Percentiles rank a stretch among this genome's conserved stretches.
phyloP scores from a whole-genome alignment of 805 yeast genomes.

The Diddensiella santjacobensis region DNA sequence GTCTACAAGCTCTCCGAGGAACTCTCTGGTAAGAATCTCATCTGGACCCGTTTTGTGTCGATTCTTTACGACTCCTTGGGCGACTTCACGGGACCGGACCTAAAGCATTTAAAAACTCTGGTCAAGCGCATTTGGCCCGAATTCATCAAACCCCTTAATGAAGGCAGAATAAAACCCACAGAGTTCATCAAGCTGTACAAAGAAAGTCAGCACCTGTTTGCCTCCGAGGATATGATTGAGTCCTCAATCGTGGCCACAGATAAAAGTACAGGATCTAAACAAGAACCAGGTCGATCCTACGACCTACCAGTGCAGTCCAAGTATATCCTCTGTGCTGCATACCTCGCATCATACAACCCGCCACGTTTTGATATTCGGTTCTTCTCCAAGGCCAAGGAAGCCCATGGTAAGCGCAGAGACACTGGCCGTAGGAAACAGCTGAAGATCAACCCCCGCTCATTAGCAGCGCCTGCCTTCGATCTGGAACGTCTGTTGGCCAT shows the following conservation, averaged over 20 bases:
- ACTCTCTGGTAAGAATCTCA: constrained; percentile 19
- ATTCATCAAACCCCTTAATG: constrained; percentile 27
- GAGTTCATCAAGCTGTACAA: constrained; percentile 27
- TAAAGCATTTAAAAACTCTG: constrained; percentile 26
- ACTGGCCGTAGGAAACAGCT: constrained; percentile 43
- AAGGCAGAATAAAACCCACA: constrained; percentile 10
- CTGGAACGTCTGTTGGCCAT: constrained; percentile 79
- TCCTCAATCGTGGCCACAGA: constrained; percentile 3
- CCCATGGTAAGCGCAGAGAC: constrained; percentile 37
- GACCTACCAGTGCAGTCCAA: constrained; percentile 62
- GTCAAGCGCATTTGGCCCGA: constrained; percentile 32
- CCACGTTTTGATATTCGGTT: constrained; percentile 63
- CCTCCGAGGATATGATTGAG: constrained; percentile 17
- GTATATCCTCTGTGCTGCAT: constrained; percentile 74
- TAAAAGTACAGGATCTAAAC: not conserved
- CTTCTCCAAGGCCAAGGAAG: constrained; percentile 61
- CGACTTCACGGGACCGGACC: constrained; percentile 46
- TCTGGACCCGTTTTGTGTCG: constrained; percentile 43
- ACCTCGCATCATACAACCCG: constrained; percentile 74
- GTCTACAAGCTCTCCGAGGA: not conserved
- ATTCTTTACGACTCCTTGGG: constrained; percentile 42
- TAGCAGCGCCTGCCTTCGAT: constrained; percentile 71
- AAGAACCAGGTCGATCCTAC: constrained; percentile 16
- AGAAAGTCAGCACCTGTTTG: constrained; percentile 26
- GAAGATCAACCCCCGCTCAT: constrained; percentile 54